These are phyloP conservation scores for Diospyros lotus DNA, from an alignment of 148 eudicot genomes.

Conservation along the genomic window DNA sequence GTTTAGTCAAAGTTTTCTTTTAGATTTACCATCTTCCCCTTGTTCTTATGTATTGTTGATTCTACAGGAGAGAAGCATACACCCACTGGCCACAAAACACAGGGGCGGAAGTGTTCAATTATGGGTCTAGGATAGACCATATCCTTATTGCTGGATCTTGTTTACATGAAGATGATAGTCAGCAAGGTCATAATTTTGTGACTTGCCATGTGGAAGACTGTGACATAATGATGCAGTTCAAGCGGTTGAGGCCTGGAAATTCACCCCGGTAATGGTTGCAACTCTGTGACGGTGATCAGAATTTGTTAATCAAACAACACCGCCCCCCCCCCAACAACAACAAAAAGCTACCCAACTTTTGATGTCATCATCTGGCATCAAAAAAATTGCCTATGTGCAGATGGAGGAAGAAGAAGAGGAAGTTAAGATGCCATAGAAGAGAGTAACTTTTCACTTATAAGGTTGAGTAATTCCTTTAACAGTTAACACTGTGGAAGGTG, in stretches of 20 bases:
- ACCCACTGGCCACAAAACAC: slow-evolving; percentile 86
- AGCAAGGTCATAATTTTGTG: slow-evolving; percentile 51
- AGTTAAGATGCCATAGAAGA: neutral
- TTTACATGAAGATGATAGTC: slow-evolving; percentile 49
- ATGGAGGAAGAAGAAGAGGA: neutral
- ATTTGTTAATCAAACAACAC: neutral
- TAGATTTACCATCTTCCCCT: neutral
- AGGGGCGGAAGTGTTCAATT: slow-evolving; percentile 91
- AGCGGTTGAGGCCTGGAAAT: slow-evolving; percentile 81
- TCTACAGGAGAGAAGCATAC: slow-evolving; percentile 74
- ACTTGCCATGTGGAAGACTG: slow-evolving; percentile 86
- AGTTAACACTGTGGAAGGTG: too few species aligned
- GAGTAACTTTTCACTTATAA: neutral
- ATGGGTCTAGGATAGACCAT: slow-evolving; percentile 94
- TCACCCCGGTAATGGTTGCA: slow-evolving; percentile 49
- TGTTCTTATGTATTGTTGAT: neutral
- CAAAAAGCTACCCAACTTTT: too few species aligned
- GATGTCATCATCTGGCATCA: neutral
- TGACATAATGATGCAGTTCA: slow-evolving; percentile 75
- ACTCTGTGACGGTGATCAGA: neutral
- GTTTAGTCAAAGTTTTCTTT: too few species aligned
- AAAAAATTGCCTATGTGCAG: too few species aligned
- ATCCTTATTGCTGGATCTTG: slow-evolving; percentile 75
- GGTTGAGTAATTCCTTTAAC: neutral
- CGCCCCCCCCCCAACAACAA: neutral